Evolutionary conservation across 306 rosid species (phyloP).

Genomic region (Delonix regia): DNA sequence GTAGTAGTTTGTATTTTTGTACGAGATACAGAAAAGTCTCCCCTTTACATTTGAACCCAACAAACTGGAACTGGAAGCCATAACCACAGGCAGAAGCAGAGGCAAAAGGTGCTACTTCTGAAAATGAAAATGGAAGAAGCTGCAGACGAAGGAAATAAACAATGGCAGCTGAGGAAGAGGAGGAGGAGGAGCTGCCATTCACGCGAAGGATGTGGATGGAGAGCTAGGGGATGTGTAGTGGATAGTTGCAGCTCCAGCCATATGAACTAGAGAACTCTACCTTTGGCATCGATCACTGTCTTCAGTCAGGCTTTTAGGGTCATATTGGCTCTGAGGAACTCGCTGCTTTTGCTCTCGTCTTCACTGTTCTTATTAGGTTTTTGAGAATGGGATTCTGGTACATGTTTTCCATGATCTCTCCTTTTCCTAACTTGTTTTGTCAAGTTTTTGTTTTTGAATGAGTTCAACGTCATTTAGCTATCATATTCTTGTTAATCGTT

Average conservation of each 20-base stretch:
- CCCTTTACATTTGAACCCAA: no score
- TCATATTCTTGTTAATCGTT: neutral
- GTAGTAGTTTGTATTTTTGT: no score
- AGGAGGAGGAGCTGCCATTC: slow-evolving; percentile 25
- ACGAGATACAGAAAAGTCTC: no score
- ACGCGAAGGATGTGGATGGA: slow-evolving; percentile 45
- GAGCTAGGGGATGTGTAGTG: slow-evolving; percentile 48
- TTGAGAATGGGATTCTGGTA: slow-evolving; percentile 54
- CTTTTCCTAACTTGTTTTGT: neutral
- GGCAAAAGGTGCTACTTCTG: neutral
- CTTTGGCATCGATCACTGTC: slow-evolving; percentile 50
- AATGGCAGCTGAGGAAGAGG: neutral
- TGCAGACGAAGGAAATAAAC: neutral
- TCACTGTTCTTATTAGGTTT: slow-evolving; percentile 49
- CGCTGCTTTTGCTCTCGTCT: slow-evolving; percentile 54
- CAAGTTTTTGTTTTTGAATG: neutral
- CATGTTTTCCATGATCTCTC: neutral
- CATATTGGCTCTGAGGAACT: slow-evolving; percentile 51
- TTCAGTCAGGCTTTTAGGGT: slow-evolving; percentile 52
- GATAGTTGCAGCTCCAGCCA: slow-evolving; percentile 55
- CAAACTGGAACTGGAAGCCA: no score
- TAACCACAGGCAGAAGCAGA: neutral
- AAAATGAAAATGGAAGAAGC: neutral
- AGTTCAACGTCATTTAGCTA: neutral
- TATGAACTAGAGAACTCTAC: slow-evolving; percentile 41